phyloP scores from a whole-genome alignment of 2,329 filamentous ascomycete species.

The Aspergillus tamarii region DNA sequence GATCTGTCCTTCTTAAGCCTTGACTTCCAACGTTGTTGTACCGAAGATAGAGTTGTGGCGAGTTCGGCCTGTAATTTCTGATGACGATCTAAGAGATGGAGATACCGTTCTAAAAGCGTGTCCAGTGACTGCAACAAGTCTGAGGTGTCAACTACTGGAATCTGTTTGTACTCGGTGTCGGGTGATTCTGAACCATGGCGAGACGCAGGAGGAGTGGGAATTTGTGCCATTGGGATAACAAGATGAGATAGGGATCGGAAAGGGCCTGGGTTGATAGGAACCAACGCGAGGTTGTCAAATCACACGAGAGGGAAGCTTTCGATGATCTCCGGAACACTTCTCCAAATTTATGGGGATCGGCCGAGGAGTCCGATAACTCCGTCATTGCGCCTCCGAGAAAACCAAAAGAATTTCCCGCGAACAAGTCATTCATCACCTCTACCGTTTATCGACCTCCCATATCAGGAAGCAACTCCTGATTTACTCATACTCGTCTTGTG shows the following conservation, averaged over 20 bases:
- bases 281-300: not conserved
- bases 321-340: not conserved
- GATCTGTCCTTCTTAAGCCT: slow-evolving; percentile 6
- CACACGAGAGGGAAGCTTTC: not conserved
- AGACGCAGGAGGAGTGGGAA: slow-evolving; percentile 41
- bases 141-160: slow-evolving; percentile 20
- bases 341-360: slow-evolving; percentile 26
- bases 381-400: slow-evolving; percentile 37
- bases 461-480: slow-evolving; percentile 8
- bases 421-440: slow-evolving; percentile 10
- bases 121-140: slow-evolving; percentile 43
- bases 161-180: slow-evolving; percentile 23
- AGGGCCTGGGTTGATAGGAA: not conserved
- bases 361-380: slow-evolving; percentile 40
- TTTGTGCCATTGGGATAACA: slow-evolving; percentile 31
- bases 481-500: not conserved
- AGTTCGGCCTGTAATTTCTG: slow-evolving; percentile 44
- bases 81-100: slow-evolving; percentile 47
- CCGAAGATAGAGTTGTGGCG: slow-evolving; percentile 42
- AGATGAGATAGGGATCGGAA: not conserved
- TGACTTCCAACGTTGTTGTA: slow-evolving; percentile 25
- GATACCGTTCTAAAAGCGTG: slow-evolving; percentile 46
- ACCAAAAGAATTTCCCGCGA: slow-evolving; percentile 42
- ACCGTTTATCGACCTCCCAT: slow-evolving; percentile 7
- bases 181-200: slow-evolving; percentile 33